Evolutionary conservation across 176 grass and related monocot species (phyloP).

Genomic region (Thalia dealbata): DNA sequence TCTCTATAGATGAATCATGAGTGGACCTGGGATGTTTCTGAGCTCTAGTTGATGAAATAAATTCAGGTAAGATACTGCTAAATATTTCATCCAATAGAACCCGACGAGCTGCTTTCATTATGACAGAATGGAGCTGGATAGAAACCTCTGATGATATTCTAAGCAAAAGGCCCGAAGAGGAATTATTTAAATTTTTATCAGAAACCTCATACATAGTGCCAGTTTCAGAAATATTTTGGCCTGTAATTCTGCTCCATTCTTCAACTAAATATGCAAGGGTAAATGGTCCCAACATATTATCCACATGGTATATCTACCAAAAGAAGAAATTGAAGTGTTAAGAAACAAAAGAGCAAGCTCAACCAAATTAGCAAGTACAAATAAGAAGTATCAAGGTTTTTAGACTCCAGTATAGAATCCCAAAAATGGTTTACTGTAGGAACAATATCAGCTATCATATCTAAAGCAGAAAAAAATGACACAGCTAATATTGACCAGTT

Average conservation of each 20-base stretch:
- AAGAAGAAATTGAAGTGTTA: conserved; percentile 16
- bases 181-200: conserved; percentile 24
- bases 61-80: conserved; percentile 59
- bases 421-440: no score
- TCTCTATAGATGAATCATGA: conserved; percentile 12
- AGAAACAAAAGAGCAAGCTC: background rate
- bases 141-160: conserved; percentile 46
- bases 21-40: conserved; percentile 37
- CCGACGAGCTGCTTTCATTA: conserved; percentile 89
- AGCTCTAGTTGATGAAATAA: conserved; percentile 50
- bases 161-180: conserved; percentile 36
- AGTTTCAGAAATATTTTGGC: conserved; percentile 29
- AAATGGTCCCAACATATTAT: conserved; percentile 66
- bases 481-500: no score
- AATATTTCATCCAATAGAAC: conserved; percentile 80
- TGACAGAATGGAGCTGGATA: conserved; percentile 59
- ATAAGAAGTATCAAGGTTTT: background rate
- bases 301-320: conserved; percentile 70
- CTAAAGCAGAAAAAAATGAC: no score
- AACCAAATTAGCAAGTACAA: background rate
- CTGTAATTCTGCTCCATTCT: conserved; percentile 49
- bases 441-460: no score
- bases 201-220: background rate
- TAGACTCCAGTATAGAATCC: no score
- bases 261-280: conserved; percentile 68